A percentile compares a stretch with the other conserved stretches of the same genome.
phyloP scores from a whole-genome alignment of 345 rosid genomes.

The Sonneratia caseolaris region DNA sequence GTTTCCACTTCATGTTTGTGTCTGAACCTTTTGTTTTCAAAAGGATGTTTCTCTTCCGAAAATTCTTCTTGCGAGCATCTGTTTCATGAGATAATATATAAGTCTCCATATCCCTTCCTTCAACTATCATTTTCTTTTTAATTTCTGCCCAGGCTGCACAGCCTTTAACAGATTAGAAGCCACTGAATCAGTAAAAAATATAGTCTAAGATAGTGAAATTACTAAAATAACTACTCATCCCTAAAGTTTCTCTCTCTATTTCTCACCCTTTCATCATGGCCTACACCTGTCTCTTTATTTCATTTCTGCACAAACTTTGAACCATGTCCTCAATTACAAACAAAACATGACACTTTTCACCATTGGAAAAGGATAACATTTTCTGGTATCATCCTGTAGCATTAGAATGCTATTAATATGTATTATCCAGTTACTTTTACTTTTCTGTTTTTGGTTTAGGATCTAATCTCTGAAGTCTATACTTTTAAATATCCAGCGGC shows the following conservation, averaged over 20 bases:
- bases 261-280: no score
- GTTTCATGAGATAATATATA: neutral
- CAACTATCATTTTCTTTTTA: neutral
- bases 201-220: neutral
- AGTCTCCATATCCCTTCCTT: neutral
- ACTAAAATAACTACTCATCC: neutral
- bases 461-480: neutral
- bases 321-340: neutral
- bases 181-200: neutral
- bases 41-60: no score
- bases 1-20: no score
- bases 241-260: no score
- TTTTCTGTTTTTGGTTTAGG: neutral
- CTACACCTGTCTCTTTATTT: neutral
- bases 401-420: no score
- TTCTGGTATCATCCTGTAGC: no score
- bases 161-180: neutral
- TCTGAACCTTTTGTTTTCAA: no score
- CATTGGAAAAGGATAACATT: no score
- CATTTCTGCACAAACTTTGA: neutral
- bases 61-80: no score
- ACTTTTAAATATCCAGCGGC: slow-evolving; percentile 40
- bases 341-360: neutral
- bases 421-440: neutral
- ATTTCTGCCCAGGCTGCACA: neutral